phyloP scores from a whole-genome alignment of 2,329 filamentous ascomycete genomes.

The Fusarium hainanense region DNA sequence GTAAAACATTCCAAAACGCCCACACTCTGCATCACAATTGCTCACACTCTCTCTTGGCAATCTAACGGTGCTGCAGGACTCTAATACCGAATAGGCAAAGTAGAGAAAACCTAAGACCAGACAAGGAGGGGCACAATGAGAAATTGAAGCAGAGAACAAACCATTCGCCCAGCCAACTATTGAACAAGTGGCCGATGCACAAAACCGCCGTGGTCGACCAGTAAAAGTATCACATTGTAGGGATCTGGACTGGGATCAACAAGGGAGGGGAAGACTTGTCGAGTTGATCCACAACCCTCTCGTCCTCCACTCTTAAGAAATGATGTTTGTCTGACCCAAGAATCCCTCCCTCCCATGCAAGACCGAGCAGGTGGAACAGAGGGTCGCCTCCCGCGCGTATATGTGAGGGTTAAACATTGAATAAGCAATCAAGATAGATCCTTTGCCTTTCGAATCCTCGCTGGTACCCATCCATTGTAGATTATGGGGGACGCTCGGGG shows the following conservation, averaged over 20 bases:
- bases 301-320: constrained; percentile 8
- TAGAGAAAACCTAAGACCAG: constrained; percentile 11
- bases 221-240: constrained; percentile 16
- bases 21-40: constrained; percentile 17
- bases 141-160: constrained; percentile 13
- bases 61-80: constrained; percentile 33
- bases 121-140: constrained; percentile 10
- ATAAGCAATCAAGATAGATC: constrained; percentile 30
- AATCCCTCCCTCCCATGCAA: constrained; percentile 13
- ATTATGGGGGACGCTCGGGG: background rate
- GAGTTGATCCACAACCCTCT: constrained; percentile 17
- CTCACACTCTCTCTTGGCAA: constrained; percentile 26
- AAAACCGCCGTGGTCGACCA: constrained; percentile 36
- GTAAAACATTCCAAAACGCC: constrained; percentile 31
- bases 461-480: background rate
- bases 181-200: constrained; percentile 32
- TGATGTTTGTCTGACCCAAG: constrained; percentile 14
- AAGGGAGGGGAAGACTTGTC: constrained; percentile 10
- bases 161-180: constrained; percentile 20
- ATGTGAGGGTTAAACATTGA: constrained; percentile 21
- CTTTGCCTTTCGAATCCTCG: constrained; percentile 16
- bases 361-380: constrained; percentile 20
- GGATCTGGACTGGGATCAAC: constrained; percentile 2
- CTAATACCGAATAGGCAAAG: constrained; percentile 22
- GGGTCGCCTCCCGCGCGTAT: constrained; percentile 23